Percentiles rank a stretch among this genome's conserved stretches.
Conservation (phyloP, 768 basidiomycete genomes). For the Boletus rubroflammeus region DNA sequence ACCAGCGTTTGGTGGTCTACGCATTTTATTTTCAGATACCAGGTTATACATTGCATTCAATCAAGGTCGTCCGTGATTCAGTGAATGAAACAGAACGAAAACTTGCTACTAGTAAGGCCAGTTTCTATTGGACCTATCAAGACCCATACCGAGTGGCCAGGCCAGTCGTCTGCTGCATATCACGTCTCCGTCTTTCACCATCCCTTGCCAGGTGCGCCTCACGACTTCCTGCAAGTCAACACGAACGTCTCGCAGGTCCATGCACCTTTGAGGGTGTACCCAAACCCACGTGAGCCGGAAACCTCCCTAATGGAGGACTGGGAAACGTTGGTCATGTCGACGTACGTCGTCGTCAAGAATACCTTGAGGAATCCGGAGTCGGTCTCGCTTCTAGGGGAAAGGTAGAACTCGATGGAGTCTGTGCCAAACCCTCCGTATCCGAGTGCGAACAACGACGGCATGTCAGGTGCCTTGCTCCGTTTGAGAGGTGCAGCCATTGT, state of each 20-base stretch:
- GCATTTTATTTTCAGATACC: background rate
- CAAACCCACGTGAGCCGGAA: background rate
- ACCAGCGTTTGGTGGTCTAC: too few species aligned
- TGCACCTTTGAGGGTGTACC: background rate
- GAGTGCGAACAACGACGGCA: constrained; percentile 16
- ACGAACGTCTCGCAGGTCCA: constrained; percentile 22
- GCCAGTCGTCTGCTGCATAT: background rate
- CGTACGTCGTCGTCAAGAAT: constrained; percentile 19
- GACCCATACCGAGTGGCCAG: background rate
- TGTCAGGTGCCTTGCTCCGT: background rate
- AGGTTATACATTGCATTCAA: background rate
- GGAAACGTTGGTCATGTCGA: constrained; percentile 14
- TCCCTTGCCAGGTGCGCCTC: background rate
- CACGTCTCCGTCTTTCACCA: background rate
- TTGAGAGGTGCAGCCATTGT: constrained; percentile 10
- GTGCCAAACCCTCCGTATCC: constrained; percentile 21
- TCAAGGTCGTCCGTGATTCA: background rate
- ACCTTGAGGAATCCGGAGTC: constrained; percentile 24
- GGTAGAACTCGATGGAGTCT: constrained; percentile 17
- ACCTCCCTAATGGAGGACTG: constrained; percentile 7
- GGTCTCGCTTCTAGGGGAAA: background rate
- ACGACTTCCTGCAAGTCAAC: constrained; percentile 12
- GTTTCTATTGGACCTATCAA: background rate
- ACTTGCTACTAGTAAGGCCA: too few species aligned
- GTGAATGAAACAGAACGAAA: background rate